These are phyloP conservation scores for Fagus sylvatica DNA, from an alignment of 306 rosid species.

Conservation along the genomic window DNA sequence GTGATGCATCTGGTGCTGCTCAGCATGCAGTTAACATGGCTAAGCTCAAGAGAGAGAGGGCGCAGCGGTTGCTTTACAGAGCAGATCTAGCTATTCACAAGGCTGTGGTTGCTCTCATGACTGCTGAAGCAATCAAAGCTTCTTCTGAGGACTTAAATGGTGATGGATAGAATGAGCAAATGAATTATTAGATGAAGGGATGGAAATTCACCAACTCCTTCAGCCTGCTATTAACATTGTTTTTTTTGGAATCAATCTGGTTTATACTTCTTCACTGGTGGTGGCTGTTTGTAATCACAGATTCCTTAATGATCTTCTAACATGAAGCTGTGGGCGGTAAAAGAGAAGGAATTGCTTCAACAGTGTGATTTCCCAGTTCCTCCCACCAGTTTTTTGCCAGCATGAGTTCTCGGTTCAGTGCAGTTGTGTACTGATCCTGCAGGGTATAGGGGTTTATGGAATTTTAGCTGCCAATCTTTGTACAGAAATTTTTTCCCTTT, in stretches of 20 bases:
- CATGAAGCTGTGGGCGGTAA: slow-evolving; percentile 24
- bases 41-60: slow-evolving; percentile 66
- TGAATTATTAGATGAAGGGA: slow-evolving; percentile 4
- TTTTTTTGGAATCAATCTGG: slow-evolving; percentile 40
- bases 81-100: slow-evolving; percentile 88
- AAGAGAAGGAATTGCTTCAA: slow-evolving; percentile 25
- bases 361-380: slow-evolving; percentile 28
- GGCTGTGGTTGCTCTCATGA: slow-evolving; percentile 86
- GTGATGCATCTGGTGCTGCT: slow-evolving; percentile 65
- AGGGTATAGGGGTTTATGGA: slow-evolving; percentile 46
- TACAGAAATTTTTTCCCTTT: slow-evolving; percentile 46
- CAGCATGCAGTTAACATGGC: slow-evolving; percentile 62
- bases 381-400: slow-evolving; percentile 30
- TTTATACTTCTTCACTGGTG: slow-evolving; percentile 32
- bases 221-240: slow-evolving; percentile 25
- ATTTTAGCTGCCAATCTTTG: slow-evolving; percentile 74
- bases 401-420: slow-evolving; percentile 42
- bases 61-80: slow-evolving; percentile 60
- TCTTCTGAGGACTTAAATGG: slow-evolving; percentile 41
- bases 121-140: slow-evolving; percentile 81
- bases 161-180: slow-evolving; percentile 29
- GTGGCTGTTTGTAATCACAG: slow-evolving; percentile 27
- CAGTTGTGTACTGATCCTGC: slow-evolving; percentile 41
- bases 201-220: slow-evolving; percentile 18
- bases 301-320: slow-evolving; percentile 36